A percentile compares a stretch with the other conserved stretches of the same genome.
Conservation (phyloP, 805 yeast species). For the Metschnikowia amazonensis region DNA sequence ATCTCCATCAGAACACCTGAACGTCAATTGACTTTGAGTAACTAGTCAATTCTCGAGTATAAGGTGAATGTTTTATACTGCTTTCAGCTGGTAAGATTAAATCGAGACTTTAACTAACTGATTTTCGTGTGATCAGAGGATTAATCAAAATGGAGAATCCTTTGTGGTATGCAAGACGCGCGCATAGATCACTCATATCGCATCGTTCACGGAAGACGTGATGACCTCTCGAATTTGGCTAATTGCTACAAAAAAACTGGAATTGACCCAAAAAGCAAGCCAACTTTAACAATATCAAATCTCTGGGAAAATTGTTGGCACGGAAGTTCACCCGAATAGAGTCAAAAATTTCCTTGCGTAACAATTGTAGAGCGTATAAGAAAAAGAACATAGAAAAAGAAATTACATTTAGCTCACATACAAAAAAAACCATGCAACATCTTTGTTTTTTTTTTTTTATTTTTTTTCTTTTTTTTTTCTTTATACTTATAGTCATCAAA, state of each 20-base stretch:
- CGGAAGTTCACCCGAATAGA: not conserved
- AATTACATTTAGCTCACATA: slow-evolving; percentile 11
- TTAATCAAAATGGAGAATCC: not conserved
- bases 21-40: not conserved
- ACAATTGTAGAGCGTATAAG: not conserved
- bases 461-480: slow-evolving; percentile 10
- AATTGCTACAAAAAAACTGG: not conserved
- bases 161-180: slow-evolving; percentile 2
- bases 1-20: not conserved
- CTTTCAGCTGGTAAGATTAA: not conserved
- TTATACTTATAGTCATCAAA: slow-evolving; percentile 7
- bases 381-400: slow-evolving; percentile 13
- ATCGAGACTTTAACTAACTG: not conserved
- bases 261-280: too few species aligned
- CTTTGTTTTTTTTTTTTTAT: slow-evolving; percentile 8
- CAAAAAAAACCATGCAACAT: slow-evolving; percentile 13
- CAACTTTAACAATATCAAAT: not conserved
- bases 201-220: slow-evolving; percentile 1
- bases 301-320: not conserved
- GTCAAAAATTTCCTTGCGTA: not conserved
- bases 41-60: not conserved
- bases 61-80: not conserved
- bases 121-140: not conserved
- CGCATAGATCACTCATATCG: slow-evolving; percentile 7
- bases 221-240: slow-evolving; percentile 1